Base-by-base conservation (phyloP, 2,329 filamentous ascomycete genomes). In the Teratosphaeria pseudoeucalypti region DNA sequence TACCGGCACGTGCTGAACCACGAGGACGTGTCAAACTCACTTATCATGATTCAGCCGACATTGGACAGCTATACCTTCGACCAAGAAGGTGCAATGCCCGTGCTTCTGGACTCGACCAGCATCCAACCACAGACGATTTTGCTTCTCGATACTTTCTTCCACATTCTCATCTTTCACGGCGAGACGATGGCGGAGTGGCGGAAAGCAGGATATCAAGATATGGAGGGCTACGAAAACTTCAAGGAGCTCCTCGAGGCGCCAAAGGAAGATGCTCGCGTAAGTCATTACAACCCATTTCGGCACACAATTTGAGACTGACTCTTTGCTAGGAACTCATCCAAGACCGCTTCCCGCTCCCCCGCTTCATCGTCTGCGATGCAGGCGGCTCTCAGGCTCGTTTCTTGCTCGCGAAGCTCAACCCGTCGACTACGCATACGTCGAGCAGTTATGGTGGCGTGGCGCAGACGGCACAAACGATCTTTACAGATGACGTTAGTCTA, bases 41-140 rank as follows among this genome's bases (percentile, higher is more conserved):
- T 99, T 54, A 86, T 99, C 73, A 99, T 99, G 94, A 97, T 99
- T 65, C 94, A 99, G 73, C 94, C 94, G 9, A 99, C 94, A 0
- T 80, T 99, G 56, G 94, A 99, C 74, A 95, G 91, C 37, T 99
- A 99, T 76, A 95, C 91, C 1, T 92, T 99, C 71, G 92, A 97
- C 67, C 90, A 96, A 69, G 92, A 97, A 62, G 92, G 92, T 29
- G 88, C 90, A 54, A 85, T 92, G 64, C 92, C 94, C 1, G 94
- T 99, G n/a, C 79, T 99, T 27, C 83, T 99, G 39, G 94, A 99
- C 74, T 97, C 92, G 14, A 92, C 91, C 39, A 96, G 91, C 6
- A 99, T 99, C 67, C 92, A 97, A 72, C 88, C 91, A 10, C 89
- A 92, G 26, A 95, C 96, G 61, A 89, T 97, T 62, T 82, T 99